These are phyloP conservation scores for Durotheca rogersii DNA, from an alignment of 495 filamentous ascomycete species.

Conservation along the genomic window DNA sequence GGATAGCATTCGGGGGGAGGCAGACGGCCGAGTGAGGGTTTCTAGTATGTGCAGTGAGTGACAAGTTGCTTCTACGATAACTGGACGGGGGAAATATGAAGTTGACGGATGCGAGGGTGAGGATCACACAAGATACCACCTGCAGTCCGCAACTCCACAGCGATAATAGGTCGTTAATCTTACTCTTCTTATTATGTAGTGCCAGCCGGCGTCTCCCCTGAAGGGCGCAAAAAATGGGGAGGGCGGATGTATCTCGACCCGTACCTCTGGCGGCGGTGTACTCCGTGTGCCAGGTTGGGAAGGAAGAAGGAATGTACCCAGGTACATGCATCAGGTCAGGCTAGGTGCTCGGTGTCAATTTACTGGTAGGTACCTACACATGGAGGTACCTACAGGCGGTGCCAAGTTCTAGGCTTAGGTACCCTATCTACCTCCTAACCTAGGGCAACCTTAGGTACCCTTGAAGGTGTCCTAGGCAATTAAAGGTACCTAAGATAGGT, in stretches of 20 bases:
- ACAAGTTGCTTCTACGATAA: neutral
- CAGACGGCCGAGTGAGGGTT: neutral
- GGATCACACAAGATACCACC: no score
- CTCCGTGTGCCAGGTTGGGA: neutral
- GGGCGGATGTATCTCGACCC: constrained; percentile 4
- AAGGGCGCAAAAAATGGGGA: constrained; percentile 6
- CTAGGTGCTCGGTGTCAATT: no score
- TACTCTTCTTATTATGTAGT: constrained; percentile 6
- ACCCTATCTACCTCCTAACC: neutral
- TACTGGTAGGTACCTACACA: no score
- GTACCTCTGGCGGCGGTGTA: constrained; percentile 10
- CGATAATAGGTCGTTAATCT: no score
- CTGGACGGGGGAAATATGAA: constrained; percentile 17
- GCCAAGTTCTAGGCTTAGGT: no score
- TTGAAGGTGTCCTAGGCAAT: no score
- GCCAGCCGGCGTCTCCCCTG: constrained; percentile 14
- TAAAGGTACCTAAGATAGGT: no score
- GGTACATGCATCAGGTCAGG: no score
- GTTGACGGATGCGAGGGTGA: constrained; percentile 21
- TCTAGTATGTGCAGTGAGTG: neutral
- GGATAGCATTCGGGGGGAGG: constrained; percentile 5
- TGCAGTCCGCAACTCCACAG: no score
- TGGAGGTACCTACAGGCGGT: no score
- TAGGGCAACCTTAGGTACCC: no score
- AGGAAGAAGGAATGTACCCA: no score